Base-by-base conservation (phyloP, 2,329 filamentous ascomycete species). In the Bipolaris sorokiniana region DNA sequence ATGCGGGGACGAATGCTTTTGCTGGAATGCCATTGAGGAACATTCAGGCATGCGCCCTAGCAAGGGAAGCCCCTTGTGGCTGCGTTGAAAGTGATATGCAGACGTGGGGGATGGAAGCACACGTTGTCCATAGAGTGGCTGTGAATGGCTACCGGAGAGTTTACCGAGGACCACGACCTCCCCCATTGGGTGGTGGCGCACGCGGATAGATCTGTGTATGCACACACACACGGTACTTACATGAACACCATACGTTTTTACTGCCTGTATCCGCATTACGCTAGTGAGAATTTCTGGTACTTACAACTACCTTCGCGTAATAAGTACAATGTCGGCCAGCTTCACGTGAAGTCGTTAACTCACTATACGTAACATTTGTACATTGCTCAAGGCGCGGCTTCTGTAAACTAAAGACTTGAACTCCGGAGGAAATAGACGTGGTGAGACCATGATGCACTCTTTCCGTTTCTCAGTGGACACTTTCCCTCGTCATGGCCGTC, bases 101-200 rank as follows among this genome's bases (percentile, higher is more conserved):
- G 40, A 15, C 41, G 11, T 20, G 48, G 37, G 10, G 28, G 36
- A 16, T 31, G 36, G 10, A 7, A 47, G 46, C 62, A 55, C 66
- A 68, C 64, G 63, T 66, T 67, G 53, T 20, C 49, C 7, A 11
- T 28, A 44, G 37, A 36, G 16, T 15, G 26, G 36, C 20, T 40
- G 59, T 68, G 61, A 67, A 61, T 68, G 61, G 64, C 49, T 58
- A 56, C 28, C 26, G 18, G 56, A 44, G 51, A 34, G 47, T 50
- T 40, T 47, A 46, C 40, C 48, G 46, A 49, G 51, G 45, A 33
- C 22, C 34, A 48, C 56, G 42, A 31, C 48, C 55, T 61, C 22
- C 61, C 49, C 5, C 22, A 51, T 56, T 26, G n/a, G 64, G 60
- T 22, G 26, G 42, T 34, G 42, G 26, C 42, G 42, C 16, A 46